phyloP scores from a whole-genome alignment of 108 stramenopile species.

The Fragilaria crotonensis region DNA sequence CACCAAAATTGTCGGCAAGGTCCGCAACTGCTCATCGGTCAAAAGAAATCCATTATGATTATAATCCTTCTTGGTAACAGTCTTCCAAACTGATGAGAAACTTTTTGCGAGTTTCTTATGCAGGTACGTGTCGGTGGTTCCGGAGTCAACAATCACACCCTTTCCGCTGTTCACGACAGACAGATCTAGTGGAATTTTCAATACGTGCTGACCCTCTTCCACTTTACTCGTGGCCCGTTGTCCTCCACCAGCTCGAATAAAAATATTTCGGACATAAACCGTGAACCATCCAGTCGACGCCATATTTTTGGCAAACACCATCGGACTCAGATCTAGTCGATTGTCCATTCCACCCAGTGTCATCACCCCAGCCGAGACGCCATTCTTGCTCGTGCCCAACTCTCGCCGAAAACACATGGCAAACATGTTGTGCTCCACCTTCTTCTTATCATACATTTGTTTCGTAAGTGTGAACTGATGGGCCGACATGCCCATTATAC shows the following conservation, averaged over 20 bases:
- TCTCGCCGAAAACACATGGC: conserved; percentile 83
- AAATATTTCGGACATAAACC: conserved; percentile 69
- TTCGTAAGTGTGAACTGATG: conserved; percentile 74
- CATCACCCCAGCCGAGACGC: conserved; percentile 61
- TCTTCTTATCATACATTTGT: conserved; percentile 62
- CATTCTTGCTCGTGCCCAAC: conserved; percentile 37
- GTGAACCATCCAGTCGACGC: conserved; percentile 77
- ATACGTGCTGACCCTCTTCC: conserved; percentile 15
- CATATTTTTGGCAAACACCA: conserved; percentile 77
- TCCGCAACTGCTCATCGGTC: conserved; percentile 36
- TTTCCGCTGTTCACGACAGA: conserved; percentile 61
- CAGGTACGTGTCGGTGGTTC: conserved; percentile 90
- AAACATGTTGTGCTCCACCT: conserved; percentile 70
- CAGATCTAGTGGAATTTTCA: conserved; percentile 32
- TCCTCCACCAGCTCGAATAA: conserved; percentile 52
- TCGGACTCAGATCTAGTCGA: conserved; percentile 66
- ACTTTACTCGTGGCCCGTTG: conserved; percentile 13
- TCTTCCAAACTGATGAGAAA: conserved; percentile 67
- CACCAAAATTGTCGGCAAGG: conserved; percentile 68
- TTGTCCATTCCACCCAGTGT: conserved; percentile 81
- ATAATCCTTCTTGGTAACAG: conserved; percentile 68
- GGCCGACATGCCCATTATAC: conserved; percentile 92
- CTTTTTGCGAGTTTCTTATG: conserved; percentile 33
- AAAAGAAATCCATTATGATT: conserved; percentile 42
- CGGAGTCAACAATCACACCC: conserved; percentile 90